Base-by-base conservation (phyloP, 179 eudicot genomes). In the Camellia oleifera region DNA sequence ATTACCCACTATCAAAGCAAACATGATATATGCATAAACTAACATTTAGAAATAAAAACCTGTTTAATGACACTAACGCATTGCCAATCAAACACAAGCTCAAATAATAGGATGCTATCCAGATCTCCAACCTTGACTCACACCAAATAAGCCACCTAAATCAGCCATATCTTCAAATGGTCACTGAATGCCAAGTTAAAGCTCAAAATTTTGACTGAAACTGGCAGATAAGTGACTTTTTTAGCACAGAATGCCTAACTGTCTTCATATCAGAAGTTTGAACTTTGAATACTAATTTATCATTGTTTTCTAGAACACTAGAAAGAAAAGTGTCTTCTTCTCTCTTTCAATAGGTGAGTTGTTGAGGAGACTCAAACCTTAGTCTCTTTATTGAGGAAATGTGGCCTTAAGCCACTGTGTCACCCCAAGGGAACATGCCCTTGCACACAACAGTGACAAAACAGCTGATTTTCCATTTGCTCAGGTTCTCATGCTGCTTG, bases 401-500 rank as follows among this genome's bases (percentile, higher is more conserved):
- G 26, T 23, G 26, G 26, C 26, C 26, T 23, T 23, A 23, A 23
- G 26, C 26, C 26, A 23, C 26, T 23, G 26, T 23, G 26, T 23
- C 26, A 23, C 26, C 26, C 26, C 26, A 23, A 23, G 26, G 26
- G 26, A 23, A 70, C 74, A 48, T 15, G 32, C 17, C 5, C 74
- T 42, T 14, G 17, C 50, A 32, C 46, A n/a, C 26, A 70, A 3
- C n/a, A 10, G 56, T 13, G 26, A 23, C 45, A 62, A n/a, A 76
- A 76, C 45, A 63, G n/a, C 18, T 76, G 40, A 48, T 63, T 46
- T 45, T 76, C 67, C 56, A 4, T 46, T 45, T 62, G 69, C 54
- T 60, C 13, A 46, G 69, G 15, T 45, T 44, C 57, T 76, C 11
- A 45, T 46, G 54, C 69, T 58, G 17, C 77, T 74, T 26, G 77